Percentiles rank a stretch among this genome's conserved stretches.
Evolutionary conservation across 192 early-diverging fungal species (phyloP).

Genomic region (Spizellomyces punctatus): DNA sequence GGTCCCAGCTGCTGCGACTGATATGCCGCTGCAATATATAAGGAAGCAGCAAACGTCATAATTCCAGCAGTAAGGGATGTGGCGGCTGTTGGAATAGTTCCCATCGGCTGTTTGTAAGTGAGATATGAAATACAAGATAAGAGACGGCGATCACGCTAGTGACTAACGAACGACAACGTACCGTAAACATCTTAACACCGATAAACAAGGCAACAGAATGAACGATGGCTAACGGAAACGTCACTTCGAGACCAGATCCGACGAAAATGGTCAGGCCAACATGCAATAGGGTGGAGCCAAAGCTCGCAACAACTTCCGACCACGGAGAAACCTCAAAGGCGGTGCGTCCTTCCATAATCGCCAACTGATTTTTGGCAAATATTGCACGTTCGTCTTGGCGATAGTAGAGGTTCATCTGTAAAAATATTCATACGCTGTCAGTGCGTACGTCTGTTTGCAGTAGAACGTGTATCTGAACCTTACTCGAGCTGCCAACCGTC

Average conservation of each 20-base stretch:
- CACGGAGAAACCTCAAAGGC: not conserved
- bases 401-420: not conserved
- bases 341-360: not conserved
- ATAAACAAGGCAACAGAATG: no score
- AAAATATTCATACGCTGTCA: not conserved
- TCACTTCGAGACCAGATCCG: not conserved
- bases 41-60: no score
- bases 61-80: no score
- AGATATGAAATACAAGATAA: no score
- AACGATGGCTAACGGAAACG: no score
- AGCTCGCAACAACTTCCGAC: not conserved
- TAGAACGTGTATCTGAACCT: not conserved
- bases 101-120: no score
- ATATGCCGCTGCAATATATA: no score
- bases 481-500: constrained; percentile 1
- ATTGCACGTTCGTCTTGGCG: not conserved
- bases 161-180: no score
- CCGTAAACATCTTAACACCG: no score
- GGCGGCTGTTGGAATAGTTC: no score
- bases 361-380: not conserved
- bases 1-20: no score
- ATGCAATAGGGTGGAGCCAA: not conserved
- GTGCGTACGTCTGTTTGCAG: not conserved
- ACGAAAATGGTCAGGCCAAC: constrained; percentile 1
- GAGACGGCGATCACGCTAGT: no score